Evolutionary conservation across 345 rosid genomes (phyloP), one percentile per base, ranked within the genome.

Genomic region (Physaria fendleri): DNA sequence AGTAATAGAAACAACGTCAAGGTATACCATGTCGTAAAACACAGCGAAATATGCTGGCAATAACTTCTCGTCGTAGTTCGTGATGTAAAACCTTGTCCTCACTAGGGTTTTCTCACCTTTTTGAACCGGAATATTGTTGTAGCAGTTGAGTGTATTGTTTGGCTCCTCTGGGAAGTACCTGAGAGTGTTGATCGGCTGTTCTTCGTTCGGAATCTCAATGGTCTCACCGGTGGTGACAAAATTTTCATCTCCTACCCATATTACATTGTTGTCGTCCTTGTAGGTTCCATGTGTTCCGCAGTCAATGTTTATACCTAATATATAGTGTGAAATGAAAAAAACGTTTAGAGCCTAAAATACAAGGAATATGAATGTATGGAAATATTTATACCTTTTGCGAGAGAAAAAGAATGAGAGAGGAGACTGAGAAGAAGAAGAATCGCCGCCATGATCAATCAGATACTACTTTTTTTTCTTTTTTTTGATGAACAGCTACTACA

Each of bases 201-300:
- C n/a, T 48, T 16, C 47, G 53, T 30, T 30, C 2, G 71, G 25
- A 42, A 29, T 51, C 39, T 40, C 23, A 1, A 56, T 29, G 15
- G 72, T 9, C 59, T 32, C 15, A 15, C 66, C 73, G 20, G 62
- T 43, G 23, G 61, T 50, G 25, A 68, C 50, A 17, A 42, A 60
- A 11, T 48, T 48, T 13, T 68, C 14, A 20, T 68, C 73, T 32
- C 73, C 73, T 24, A 68, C 62, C 73, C 67, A 68, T 33, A 40
- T 68, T 40, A 60, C 61, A 33, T 68, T 51, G 40, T 60, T 52
- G 9, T 45, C 7, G 34, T 68, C 73, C 7, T 50, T 25, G 67
- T 60, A 50, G 11, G 73, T 59, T 30, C 53, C 60, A n/a, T 66
- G 30, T 43, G 66, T 4, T 43, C 72, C 72, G 44, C 66, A 68